A percentile compares a stretch with the other conserved stretches of the same genome.
phyloP scores from a whole-genome alignment of 768 basidiomycete species.

The Imleria badia region DNA sequence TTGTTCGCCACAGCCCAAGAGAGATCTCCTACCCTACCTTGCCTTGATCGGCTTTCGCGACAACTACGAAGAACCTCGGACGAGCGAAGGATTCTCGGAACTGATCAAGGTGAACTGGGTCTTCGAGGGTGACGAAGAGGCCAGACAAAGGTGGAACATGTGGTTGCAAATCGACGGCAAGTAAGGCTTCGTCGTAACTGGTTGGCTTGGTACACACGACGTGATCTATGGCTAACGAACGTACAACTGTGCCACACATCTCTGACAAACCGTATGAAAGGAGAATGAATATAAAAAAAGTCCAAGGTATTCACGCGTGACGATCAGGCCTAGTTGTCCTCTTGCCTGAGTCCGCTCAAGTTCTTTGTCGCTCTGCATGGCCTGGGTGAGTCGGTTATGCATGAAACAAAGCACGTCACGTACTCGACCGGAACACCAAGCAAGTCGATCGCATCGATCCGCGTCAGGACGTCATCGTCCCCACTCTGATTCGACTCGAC shows the following conservation, averaged over 20 bases:
- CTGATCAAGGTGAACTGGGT: slow-evolving; percentile 77
- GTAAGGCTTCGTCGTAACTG: slow-evolving; percentile 29
- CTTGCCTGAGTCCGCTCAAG: slow-evolving; percentile 38
- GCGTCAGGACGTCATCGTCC: slow-evolving; percentile 51
- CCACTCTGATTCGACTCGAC: slow-evolving; percentile 64
- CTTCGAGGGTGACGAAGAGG: slow-evolving; percentile 75
- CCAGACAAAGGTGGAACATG: slow-evolving; percentile 72
- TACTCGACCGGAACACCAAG: slow-evolving; percentile 60
- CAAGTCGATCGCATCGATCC: slow-evolving; percentile 67
- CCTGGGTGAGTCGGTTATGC: background rate
- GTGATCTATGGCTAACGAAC: slow-evolving; percentile 5
- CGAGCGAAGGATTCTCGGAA: slow-evolving; percentile 74
- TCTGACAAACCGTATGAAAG: background rate
- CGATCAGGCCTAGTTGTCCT: slow-evolving; percentile 24
- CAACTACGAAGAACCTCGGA: slow-evolving; percentile 63
- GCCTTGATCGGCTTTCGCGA: slow-evolving; percentile 60
- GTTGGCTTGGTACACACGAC: background rate
- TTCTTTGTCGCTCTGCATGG: slow-evolving; percentile 36
- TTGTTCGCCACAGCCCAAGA: slow-evolving; percentile 11
- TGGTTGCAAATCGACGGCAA: slow-evolving; percentile 83
- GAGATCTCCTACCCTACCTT: slow-evolving; percentile 55
- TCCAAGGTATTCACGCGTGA: background rate
- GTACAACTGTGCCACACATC: background rate
- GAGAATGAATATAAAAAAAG: background rate
- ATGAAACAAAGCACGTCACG: slow-evolving; percentile 22